Conservation (phyloP, 2,329 filamentous ascomycete genomes). For the Colletotrichum ledebouriae region DNA sequence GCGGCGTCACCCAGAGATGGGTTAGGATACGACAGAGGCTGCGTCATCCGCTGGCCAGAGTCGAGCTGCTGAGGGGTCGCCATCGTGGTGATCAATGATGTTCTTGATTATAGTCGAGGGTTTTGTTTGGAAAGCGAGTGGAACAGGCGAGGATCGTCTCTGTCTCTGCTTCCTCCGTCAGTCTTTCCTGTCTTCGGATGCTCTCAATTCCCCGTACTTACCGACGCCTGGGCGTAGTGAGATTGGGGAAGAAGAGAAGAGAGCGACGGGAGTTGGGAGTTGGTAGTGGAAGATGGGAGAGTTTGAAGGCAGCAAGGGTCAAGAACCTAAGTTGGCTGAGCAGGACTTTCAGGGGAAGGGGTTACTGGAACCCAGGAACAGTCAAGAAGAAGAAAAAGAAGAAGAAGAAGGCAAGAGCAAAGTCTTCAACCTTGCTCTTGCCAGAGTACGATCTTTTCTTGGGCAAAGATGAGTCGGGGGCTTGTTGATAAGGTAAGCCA, state of each 20-base stretch:
- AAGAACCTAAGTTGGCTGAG: neutral
- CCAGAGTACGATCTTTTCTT: neutral
- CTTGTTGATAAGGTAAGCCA: constrained; percentile 5
- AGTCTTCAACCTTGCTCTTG: constrained; percentile 7
- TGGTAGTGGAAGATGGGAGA: neutral
- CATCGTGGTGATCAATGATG: constrained; percentile 10
- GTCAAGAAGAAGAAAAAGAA: neutral
- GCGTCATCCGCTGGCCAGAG: constrained; percentile 24
- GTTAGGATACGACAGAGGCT: constrained; percentile 45
- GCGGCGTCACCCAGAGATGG: constrained; percentile 46
- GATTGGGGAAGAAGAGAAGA: neutral
- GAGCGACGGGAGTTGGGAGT: neutral
- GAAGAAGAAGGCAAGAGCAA: neutral
- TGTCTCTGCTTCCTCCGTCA: too few species aligned
- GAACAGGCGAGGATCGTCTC: neutral
- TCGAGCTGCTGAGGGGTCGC: constrained; percentile 6
- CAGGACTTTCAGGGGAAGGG: too few species aligned
- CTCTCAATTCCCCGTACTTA: too few species aligned
- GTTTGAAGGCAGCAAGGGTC: neutral
- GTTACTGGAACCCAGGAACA: too few species aligned
- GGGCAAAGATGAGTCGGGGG: neutral
- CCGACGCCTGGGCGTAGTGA: neutral
- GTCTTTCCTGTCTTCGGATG: too few species aligned
- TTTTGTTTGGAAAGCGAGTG: neutral
- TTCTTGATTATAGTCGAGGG: neutral